Conservation (phyloP, 2,329 filamentous ascomycete species). For the Clonostachys chloroleuca region DNA sequence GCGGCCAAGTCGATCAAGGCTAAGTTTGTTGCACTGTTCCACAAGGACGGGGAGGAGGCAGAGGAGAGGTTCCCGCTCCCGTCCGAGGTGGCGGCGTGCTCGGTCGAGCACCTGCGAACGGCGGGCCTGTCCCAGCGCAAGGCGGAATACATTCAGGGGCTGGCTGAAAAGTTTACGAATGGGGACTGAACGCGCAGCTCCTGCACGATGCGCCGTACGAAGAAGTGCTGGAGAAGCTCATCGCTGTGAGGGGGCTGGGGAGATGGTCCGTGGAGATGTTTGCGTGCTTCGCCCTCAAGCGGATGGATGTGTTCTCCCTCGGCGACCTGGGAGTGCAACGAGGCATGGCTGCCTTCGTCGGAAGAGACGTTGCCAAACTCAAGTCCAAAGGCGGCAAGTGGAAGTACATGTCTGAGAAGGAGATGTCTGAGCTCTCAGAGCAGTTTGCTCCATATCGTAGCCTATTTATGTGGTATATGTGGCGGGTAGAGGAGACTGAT, state of each 20-base stretch:
- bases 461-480: slow-evolving; percentile 99
- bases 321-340: slow-evolving; percentile 93
- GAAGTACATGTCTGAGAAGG: slow-evolving; percentile 95
- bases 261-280: slow-evolving; percentile 98
- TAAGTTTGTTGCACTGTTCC: slow-evolving; percentile 76
- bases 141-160: slow-evolving; percentile 86
- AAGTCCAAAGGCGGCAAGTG: slow-evolving; percentile 83
- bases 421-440: slow-evolving; percentile 81
- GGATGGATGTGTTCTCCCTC: slow-evolving; percentile 88
- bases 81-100: slow-evolving; percentile 59
- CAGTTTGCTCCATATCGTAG: slow-evolving; percentile 84
- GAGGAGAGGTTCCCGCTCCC: slow-evolving; percentile 67
- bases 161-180: slow-evolving; percentile 73
- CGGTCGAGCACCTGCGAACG: slow-evolving; percentile 67
- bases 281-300: slow-evolving; percentile 89
- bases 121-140: slow-evolving; percentile 92
- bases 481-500: slow-evolving; percentile 79
- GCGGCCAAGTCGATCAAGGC: slow-evolving; percentile 86
- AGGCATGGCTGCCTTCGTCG: slow-evolving; percentile 85
- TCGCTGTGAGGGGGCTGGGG: slow-evolving; percentile 82
- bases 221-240: slow-evolving; percentile 76
- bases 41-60: slow-evolving; percentile 13
- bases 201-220: slow-evolving; percentile 79
- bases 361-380: slow-evolving; percentile 77
- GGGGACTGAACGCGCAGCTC: slow-evolving; percentile 74